phyloP scores from a whole-genome alignment of 345 rosid species.

The Bruguiera gymnorhiza region DNA sequence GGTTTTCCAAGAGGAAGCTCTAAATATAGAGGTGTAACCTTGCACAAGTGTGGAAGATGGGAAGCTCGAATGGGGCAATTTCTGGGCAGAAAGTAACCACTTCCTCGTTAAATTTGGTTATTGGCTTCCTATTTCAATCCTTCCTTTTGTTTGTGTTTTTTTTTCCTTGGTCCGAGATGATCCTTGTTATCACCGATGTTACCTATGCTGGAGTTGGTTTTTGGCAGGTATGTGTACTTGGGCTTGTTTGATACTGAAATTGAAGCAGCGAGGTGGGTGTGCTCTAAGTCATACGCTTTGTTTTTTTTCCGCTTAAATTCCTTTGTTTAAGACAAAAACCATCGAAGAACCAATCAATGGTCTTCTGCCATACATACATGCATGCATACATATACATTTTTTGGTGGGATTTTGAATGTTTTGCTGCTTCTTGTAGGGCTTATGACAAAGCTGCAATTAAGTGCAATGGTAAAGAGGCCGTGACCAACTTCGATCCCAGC shows the following conservation, averaged over 20 bases:
- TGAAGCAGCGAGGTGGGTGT: conserved; percentile 80
- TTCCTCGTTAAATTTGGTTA: not conserved
- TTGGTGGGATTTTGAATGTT: not conserved
- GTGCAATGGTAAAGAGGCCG: conserved; percentile 92
- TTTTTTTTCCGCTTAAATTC: too few relatives aligned
- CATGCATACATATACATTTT: too few relatives aligned
- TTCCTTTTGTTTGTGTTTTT: not conserved
- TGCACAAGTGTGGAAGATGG: conserved; percentile 99
- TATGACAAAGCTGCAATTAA: conserved; percentile 92
- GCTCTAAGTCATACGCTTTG: not conserved
- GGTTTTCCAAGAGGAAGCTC: conserved; percentile 97
- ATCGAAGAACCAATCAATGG: not conserved
- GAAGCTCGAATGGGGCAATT: conserved; percentile 97
- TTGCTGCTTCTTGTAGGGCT: conserved; percentile 37
- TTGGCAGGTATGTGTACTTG: conserved; percentile 74
- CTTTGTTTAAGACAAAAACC: too few relatives aligned
- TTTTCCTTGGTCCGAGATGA: not conserved
- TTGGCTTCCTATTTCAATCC: not conserved
- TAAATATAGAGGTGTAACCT: conserved; percentile 92
- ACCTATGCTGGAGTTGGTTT: not conserved
- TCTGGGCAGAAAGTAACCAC: conserved; percentile 76
- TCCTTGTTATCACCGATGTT: not conserved
- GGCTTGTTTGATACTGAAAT: conserved; percentile 92
- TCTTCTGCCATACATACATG: not conserved
- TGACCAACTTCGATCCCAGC: conserved; percentile 87